Evolutionary conservation across 208 protist species (phyloP), one percentile per base, ranked within the genome.

Genomic region (Naegleria fowleri): DNA sequence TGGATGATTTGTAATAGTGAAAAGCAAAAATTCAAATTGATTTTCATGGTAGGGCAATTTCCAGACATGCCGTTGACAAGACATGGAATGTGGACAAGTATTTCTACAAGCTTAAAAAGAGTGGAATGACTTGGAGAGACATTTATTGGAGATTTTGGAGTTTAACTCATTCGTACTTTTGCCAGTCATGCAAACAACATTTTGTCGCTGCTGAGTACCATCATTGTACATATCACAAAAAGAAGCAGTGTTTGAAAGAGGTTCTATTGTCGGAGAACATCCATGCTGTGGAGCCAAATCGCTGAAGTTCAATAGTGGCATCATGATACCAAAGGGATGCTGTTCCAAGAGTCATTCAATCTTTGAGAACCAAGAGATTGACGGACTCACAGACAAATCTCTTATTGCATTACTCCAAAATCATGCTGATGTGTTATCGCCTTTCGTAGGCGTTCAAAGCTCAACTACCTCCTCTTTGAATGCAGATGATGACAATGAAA

Each of bases 81-180:
- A 88, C 19, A 19, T 94, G 76, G 83, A 88, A 92, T 52, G 52
- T 94, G 29, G 33, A 89, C 29, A 36, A 16, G 15, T 93, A 94
- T 76, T 51, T 94, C 25, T 41, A 59, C 16, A 76, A 67, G 19
- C 38, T 94, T 29, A 86, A 48, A 55, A 92, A 93, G 40, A 43
- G 15, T 33, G 41, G 92, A 38, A 84, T 93, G 86, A 83, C 7
- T 36, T 94, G 92, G 93, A 59, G 79, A 67, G 92, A 92, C 36
- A 92, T 94, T 58, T 94, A 88, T 67, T 94, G 92, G 92, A 83
- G 86, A 40, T 41, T 86, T 48, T 94, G 93, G 93, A 58, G 83
- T 29, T 40, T 94, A 7, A 39, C 92, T 19, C 40, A 85, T 52
- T 83, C 83, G 36, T 92, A 59, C 90, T 43, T 38, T 36, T 93